Percentiles rank a stretch among this genome's conserved stretches.
phyloP scores from a whole-genome alignment of 2,329 filamentous ascomycete species.

The Fusarium siculi region DNA sequence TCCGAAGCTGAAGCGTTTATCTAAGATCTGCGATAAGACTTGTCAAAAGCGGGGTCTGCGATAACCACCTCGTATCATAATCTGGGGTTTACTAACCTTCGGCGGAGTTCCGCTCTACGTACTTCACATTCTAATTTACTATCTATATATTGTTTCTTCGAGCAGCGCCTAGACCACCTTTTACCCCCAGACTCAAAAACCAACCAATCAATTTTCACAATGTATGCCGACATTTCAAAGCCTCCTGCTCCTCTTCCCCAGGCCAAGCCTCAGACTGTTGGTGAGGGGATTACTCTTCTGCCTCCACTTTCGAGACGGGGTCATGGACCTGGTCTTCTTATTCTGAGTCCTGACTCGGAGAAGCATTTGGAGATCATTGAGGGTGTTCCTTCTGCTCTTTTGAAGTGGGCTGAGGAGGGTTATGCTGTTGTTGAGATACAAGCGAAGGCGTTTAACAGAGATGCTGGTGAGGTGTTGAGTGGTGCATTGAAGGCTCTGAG shows the following conservation, averaged over 20 bases:
- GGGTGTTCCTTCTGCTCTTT: conserved; percentile 62
- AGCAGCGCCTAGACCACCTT: not conserved
- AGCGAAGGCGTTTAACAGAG: conserved; percentile 26
- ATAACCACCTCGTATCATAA: not conserved
- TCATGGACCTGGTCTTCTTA: conserved; percentile 51
- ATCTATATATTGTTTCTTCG: not conserved
- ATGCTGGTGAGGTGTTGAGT: conserved; percentile 11
- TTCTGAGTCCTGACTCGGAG: conserved; percentile 37
- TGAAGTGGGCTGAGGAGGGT: conserved; percentile 79
- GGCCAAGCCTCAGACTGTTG: conserved; percentile 23
- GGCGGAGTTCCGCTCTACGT: not conserved
- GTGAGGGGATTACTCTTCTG: conserved; percentile 40
- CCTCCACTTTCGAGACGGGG: conserved; percentile 51
- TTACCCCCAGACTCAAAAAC: not conserved
- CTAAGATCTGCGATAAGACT: not conserved
- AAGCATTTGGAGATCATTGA: conserved; percentile 28
- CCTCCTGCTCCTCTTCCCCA: conserved; percentile 42
- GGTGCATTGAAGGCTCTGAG: conserved; percentile 36
- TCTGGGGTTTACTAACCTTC: not conserved
- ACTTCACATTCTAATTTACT: not conserved
- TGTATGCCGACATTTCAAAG: conserved; percentile 44
- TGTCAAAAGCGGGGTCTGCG: not conserved
- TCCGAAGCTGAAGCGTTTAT: conserved; percentile 2
- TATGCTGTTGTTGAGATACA: conserved; percentile 68
- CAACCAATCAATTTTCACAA: conserved; percentile 2